These are phyloP conservation scores for Penstemon davidsonii DNA, from an alignment of 257 asterid species.

Conservation along the genomic window DNA sequence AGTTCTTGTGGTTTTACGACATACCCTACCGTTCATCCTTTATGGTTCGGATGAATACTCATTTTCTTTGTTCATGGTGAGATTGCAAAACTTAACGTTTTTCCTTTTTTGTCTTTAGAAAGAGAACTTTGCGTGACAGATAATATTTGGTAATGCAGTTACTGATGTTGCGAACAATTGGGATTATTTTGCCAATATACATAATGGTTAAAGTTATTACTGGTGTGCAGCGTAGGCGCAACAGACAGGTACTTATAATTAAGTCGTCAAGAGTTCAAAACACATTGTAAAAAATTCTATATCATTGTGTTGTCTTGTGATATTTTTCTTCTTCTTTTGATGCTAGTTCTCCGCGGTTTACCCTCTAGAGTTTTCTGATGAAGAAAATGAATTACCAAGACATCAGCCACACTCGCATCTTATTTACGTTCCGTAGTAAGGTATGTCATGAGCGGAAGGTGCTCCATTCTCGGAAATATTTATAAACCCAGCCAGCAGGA, in stretches of 20 bases:
- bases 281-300: neutral
- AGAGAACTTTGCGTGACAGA: neutral
- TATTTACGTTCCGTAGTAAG: slow-evolving; percentile 34
- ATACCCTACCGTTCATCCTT: slow-evolving; percentile 50
- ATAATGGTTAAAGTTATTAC: slow-evolving; percentile 54
- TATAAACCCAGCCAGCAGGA: too few relatives aligned
- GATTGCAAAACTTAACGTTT: slow-evolving; percentile 17
- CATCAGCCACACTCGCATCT: slow-evolving; percentile 39
- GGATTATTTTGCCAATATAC: slow-evolving; percentile 58
- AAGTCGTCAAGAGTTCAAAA: neutral
- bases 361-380: slow-evolving; percentile 25
- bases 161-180: slow-evolving; percentile 47
- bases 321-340: neutral
- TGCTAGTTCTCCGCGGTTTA: slow-evolving; percentile 33
- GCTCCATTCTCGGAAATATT: too few relatives aligned
- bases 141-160: slow-evolving; percentile 40
- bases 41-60: slow-evolving; percentile 56
- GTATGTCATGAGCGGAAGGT: too few relatives aligned
- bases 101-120: neutral
- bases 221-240: slow-evolving; percentile 44
- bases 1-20: slow-evolving; percentile 65
- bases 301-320: too few relatives aligned
- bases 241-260: slow-evolving; percentile 43
- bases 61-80: slow-evolving; percentile 46
- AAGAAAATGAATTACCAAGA: slow-evolving; percentile 40